Base-by-base conservation (phyloP, 1,284 basidiomycete species). In the Cerrena zonata region DNA sequence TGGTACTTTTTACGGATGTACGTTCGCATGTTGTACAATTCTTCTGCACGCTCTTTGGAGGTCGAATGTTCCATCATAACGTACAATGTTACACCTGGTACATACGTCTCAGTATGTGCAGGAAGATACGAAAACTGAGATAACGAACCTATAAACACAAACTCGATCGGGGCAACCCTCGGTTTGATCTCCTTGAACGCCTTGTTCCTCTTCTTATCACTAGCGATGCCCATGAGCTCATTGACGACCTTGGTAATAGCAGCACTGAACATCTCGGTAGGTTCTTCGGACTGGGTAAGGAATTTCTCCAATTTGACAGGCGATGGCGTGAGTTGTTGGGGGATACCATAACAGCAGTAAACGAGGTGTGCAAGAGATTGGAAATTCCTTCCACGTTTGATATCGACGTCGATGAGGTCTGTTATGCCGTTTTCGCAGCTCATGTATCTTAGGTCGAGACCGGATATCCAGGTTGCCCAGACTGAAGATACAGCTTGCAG, bases 151-250 rank as follows among this genome's bases (percentile, higher is more conserved):
- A 85, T 79, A 65, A 84, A 89, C 23, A 86, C 77, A 61, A 89
- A 88, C 63, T 89, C 86, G 10, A 82, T 78, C 1, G 86, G 86
- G 0, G 86, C 80, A 25, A 88, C 71, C n/a, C 80, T 75, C 50
- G 76, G 73, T 47, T 69, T 65, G 19, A 85, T 75, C 21, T 72
- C 67, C 22, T 58, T 68, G 57, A 87, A 83, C 1, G 67, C 76
- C 19, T 58, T 48, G 37, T 74, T 75, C 24, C 75, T 63, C 4
- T 54, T 50, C 0, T 57, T 34, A 13, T 71, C 61, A 19, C 58
- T 58, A 1, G 82, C 82, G 45, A 89, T 72, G 23, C 73, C 66
- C 66, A 74, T 75, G 48, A 86, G 77, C 37, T 72, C 71, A n/a
- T 64, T 61, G 41, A 89, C 65, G 13, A 75, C 74, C 7, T 71